These are phyloP conservation scores for Colletotrichum acutatum DNA, from an alignment of 2,329 filamentous ascomycete species.

Conservation along the genomic window DNA sequence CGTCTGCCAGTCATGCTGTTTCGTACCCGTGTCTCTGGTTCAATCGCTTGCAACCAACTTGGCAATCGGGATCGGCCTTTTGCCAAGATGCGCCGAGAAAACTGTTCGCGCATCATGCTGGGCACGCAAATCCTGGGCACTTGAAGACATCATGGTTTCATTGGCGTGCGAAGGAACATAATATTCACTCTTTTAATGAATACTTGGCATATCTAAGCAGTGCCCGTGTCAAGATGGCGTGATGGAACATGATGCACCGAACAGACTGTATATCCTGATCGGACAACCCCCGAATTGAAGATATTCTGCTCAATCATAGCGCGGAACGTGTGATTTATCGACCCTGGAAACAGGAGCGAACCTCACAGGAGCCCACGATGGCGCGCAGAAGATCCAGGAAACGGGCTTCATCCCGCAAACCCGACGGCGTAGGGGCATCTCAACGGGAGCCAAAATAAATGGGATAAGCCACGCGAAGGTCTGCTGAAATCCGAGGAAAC, in stretches of 20 bases:
- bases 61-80: constrained; percentile 2
- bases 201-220: not conserved
- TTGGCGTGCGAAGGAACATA: not conserved
- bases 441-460: not conserved
- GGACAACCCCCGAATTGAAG: not conserved
- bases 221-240: not conserved
- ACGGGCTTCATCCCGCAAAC: no score
- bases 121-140: not conserved
- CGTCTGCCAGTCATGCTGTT: not conserved
- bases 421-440: not conserved
- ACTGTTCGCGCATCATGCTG: constrained; percentile 2
- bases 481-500: not conserved
- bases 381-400: not conserved
- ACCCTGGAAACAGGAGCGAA: not conserved
- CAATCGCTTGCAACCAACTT: not conserved
- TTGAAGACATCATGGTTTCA: not conserved
- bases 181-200: not conserved
- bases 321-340: not conserved
- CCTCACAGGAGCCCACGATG: not conserved
- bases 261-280: not conserved
- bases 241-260: not conserved
- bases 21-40: not conserved
- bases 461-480: not conserved
- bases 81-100: constrained; percentile 20
- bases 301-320: not conserved